phyloP scores from a whole-genome alignment of 257 asterid species.

The Forsythia viridissima region DNA sequence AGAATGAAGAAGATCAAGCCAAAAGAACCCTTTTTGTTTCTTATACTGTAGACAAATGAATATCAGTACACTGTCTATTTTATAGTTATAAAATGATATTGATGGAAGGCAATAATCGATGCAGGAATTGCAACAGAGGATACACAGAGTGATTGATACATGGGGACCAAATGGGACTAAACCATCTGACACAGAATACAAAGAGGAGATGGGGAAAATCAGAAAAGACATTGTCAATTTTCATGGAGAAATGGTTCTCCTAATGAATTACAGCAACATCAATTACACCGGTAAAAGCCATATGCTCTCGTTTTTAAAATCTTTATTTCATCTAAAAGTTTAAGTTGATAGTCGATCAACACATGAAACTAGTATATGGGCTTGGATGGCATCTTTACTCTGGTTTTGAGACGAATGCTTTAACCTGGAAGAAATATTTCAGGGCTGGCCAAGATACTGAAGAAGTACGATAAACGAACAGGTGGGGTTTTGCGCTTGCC shows the following conservation, averaged over 20 bases:
- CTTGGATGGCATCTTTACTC: too few species aligned
- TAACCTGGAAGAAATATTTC: slow-evolving; percentile 1
- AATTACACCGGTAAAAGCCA: slow-evolving; percentile 45
- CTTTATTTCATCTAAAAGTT: background rate
- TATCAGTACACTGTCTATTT: too few species aligned
- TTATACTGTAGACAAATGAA: too few species aligned
- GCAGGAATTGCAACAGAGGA: slow-evolving; percentile 82
- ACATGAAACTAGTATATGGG: background rate
- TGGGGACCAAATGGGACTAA: slow-evolving; percentile 47
- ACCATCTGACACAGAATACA: slow-evolving; percentile 48
- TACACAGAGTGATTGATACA: slow-evolving; percentile 55
- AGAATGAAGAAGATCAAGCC: too few species aligned
- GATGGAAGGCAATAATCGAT: background rate
- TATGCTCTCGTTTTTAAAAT: background rate
- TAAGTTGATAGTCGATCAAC: background rate
- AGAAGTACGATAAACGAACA: slow-evolving; percentile 87
- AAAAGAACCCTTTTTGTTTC: too few species aligned
- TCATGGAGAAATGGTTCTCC: slow-evolving; percentile 96
- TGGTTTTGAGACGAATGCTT: background rate
- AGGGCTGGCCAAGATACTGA: slow-evolving; percentile 87
- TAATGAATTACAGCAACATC: slow-evolving; percentile 77
- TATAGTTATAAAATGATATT: background rate
- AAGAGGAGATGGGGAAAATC: slow-evolving; percentile 57
- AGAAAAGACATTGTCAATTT: slow-evolving; percentile 86
- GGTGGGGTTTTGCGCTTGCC: slow-evolving; percentile 78